phyloP scores from a whole-genome alignment of 1,139 yeast genomes.

The Geotrichum fermentans region DNA sequence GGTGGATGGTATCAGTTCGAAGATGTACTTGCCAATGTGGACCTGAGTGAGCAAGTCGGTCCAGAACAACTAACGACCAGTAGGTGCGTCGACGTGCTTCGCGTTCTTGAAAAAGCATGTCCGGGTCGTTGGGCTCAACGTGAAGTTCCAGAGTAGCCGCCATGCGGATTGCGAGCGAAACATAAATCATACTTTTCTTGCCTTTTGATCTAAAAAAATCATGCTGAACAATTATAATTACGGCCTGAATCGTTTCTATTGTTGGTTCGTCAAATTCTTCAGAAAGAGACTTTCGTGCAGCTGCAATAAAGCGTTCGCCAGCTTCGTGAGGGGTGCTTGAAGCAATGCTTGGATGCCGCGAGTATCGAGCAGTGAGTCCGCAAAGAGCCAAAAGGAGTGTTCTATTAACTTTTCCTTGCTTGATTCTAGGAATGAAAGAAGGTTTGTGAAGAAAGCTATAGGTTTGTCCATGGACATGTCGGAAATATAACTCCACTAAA shows the following conservation, averaged over 20 bases:
- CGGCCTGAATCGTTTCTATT: conserved; percentile 38
- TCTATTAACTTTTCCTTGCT: conserved; percentile 32
- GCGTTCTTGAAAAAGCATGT: conserved; percentile 35
- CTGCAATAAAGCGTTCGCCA: conserved; percentile 34
- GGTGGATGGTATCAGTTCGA: conserved; percentile 28
- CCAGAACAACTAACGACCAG: conserved; percentile 39
- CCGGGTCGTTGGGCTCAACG: conserved; percentile 27
- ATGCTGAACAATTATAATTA: conserved; percentile 36
- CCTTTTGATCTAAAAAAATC: conserved; percentile 38
- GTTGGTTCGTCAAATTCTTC: conserved; percentile 36
- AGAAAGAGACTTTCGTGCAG: conserved; percentile 33
- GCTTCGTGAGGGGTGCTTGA: conserved; percentile 30
- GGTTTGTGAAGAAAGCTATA: conserved; percentile 39
- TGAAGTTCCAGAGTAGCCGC: conserved; percentile 36
- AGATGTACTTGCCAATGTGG: conserved; percentile 35
- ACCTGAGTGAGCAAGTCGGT: conserved; percentile 38
- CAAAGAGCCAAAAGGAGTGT: conserved; percentile 37
- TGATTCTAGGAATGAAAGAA: conserved; percentile 33
- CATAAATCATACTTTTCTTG: conserved; percentile 37
- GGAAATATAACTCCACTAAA: conserved; percentile 34
- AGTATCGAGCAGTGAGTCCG: conserved; percentile 38
- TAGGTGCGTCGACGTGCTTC: conserved; percentile 38
- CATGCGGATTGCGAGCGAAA: conserved; percentile 38
- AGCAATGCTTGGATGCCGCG: conserved; percentile 34
- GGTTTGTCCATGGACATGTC: conserved; percentile 38